Base-by-base conservation (phyloP, 495 filamentous ascomycete genomes). In the Podospora sp. region DNA sequence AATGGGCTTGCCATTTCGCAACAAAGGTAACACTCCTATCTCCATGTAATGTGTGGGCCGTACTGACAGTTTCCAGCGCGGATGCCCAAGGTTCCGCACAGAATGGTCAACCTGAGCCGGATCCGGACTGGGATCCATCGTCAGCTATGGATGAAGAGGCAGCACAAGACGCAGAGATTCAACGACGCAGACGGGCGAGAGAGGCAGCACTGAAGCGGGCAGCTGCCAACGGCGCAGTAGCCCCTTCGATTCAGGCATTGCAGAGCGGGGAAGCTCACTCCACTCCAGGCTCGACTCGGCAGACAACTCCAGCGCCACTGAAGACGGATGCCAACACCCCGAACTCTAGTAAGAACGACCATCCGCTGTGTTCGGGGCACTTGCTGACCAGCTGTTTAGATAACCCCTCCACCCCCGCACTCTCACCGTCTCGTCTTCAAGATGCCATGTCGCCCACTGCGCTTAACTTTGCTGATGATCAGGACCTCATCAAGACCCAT, bases 121-220 rank as follows among this genome's bases (percentile, higher is more conserved):
- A 80, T 29, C 66, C 72, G 27, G 75, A 80, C 60, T 79, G 75
- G 69, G 79, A 83, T 70, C 81, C 81, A 33, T 79, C 82, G 29
- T 83, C 86, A 70, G 81, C 84, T 29, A 71, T 92, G 66, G 90
- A 96, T 72, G 90, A 96, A 82, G 90, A 76, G 60, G 74, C 72
- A 14, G 68, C 62, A 16, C 72, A 70, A 20, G 68, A 88, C 63
- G 85, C 89, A 61, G 83, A 93, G 70, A 88, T 96, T 69, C 92
- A 96, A 76, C 90, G 94, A 73, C 91, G 94, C 60, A 90, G 92
- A 12, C 93, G 90, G 69, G 87, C 90, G 55, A 89, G 95, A 68
- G 93, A 97, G 80, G 93, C 92, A 26, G 91, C 96, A 70, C 89
- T 91, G 74, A 92, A 75, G 53, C 71, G 93, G 70, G 95, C 91